These are phyloP conservation scores for Tephrocybe sp. DNA, from an alignment of 768 basidiomycete species.

Conservation along the genomic window DNA sequence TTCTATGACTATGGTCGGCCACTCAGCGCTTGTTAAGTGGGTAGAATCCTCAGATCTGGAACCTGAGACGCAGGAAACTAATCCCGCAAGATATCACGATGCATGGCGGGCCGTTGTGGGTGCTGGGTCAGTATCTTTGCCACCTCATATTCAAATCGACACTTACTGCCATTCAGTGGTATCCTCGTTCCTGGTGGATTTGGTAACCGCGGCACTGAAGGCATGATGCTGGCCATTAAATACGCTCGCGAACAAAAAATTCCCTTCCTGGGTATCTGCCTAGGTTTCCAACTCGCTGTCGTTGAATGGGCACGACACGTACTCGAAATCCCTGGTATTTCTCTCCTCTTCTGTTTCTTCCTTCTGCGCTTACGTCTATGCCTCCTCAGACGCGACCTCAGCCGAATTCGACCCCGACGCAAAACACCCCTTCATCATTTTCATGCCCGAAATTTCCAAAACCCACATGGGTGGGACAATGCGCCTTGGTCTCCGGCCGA, in stretches of 20 bases:
- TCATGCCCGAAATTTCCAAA: conserved; percentile 98
- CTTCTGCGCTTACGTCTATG: conserved; percentile 3
- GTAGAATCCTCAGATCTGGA: conserved; percentile 95
- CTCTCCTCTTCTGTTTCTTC: conserved; percentile 1
- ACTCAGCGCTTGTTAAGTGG: conserved; percentile 56
- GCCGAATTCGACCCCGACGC: conserved; percentile 71
- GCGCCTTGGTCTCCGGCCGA: conserved; percentile 97
- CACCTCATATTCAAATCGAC: background rate
- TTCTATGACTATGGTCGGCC: background rate
- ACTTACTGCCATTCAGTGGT: conserved; percentile 51
- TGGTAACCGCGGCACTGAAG: conserved; percentile 89
- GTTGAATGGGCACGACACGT: conserved; percentile 93
- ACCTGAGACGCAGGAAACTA: conserved; percentile 69
- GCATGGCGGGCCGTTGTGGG: conserved; percentile 93
- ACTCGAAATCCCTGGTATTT: conserved; percentile 61
- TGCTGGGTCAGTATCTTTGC: conserved; percentile 56
- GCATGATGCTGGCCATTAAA: conserved; percentile 98
- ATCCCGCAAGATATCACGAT: conserved; percentile 90
- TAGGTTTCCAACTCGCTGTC: conserved; percentile 97
- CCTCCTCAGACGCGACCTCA: conserved; percentile 72
- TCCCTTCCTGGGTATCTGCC: conserved; percentile 95
- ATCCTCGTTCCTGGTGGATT: conserved; percentile 98
- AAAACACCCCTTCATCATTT: conserved; percentile 78
- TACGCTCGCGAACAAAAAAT: conserved; percentile 94
- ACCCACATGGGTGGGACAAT: conserved; percentile 99